A percentile compares a stretch with the other conserved stretches of the same genome.
These are phyloP conservation scores for Phlyctochytrium planicorne DNA, from an alignment of 192 early-diverging fungal species.

Conservation along the genomic window DNA sequence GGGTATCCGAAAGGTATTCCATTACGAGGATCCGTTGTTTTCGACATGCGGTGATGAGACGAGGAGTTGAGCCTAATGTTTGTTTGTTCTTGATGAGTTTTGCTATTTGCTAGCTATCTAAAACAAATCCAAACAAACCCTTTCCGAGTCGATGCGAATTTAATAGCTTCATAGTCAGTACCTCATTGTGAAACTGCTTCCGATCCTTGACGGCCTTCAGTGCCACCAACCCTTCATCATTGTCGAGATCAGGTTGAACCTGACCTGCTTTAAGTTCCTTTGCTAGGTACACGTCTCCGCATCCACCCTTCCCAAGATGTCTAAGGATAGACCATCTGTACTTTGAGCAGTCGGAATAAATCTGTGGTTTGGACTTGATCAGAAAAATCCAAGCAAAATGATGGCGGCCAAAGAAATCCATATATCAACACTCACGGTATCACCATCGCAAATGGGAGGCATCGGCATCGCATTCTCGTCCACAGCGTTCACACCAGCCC, in stretches of 20 bases:
- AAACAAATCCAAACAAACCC: background rate
- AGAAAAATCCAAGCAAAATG: background rate
- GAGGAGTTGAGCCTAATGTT: slow-evolving; percentile 15
- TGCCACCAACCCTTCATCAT: slow-evolving; percentile 12
- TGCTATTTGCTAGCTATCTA: too few species aligned
- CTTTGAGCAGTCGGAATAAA: slow-evolving; percentile 20
- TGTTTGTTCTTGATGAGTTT: too few species aligned
- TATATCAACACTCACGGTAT: background rate
- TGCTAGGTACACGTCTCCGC: slow-evolving; percentile 30
- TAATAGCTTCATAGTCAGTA: slow-evolving; percentile 24
- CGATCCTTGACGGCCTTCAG: slow-evolving; percentile 26
- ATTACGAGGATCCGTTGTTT: slow-evolving; percentile 17
- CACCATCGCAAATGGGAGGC: background rate
- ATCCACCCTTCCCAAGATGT: slow-evolving; percentile 27
- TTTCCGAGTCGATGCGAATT: slow-evolving; percentile 9
- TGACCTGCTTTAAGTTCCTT: background rate
- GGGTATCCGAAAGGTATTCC: slow-evolving; percentile 27
- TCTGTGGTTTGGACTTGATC: slow-evolving; percentile 5
- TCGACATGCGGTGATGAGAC: slow-evolving; percentile 8
- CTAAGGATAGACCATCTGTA: slow-evolving; percentile 17
- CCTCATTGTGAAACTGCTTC: slow-evolving; percentile 27
- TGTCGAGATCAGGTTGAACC: background rate
- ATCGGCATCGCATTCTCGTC: background rate
- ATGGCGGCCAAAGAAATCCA: too few species aligned
- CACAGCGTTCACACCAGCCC: too few species aligned